Conservation (phyloP, 1,284 basidiomycete genomes). For the Sanghuangporus baumii region DNA sequence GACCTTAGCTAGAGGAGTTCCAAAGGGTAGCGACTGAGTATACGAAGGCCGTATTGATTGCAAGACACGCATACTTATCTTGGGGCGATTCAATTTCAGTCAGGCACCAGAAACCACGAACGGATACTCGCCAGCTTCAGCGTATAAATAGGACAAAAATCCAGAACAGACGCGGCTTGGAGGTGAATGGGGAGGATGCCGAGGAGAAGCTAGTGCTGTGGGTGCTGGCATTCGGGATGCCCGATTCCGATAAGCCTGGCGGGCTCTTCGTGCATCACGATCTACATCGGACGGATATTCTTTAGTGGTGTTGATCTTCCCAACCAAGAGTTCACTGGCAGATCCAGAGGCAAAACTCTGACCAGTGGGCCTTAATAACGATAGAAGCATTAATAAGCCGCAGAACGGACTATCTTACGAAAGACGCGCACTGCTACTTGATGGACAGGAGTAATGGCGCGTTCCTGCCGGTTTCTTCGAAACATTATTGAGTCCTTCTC, state of each 20-base stretch:
- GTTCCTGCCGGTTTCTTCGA: background rate
- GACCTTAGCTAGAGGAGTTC: background rate
- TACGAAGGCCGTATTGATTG: background rate
- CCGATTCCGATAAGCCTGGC: background rate
- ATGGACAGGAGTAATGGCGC: background rate
- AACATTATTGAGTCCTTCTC: background rate
- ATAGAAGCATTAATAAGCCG: background rate
- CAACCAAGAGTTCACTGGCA: background rate
- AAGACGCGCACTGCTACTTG: background rate
- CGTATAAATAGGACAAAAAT: background rate
- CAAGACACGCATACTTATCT: background rate
- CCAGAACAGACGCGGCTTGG: background rate
- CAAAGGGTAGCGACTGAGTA: background rate
- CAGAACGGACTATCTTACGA: background rate
- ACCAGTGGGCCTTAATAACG: background rate
- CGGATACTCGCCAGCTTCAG: background rate
- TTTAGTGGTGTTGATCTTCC: background rate
- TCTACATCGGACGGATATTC: background rate
- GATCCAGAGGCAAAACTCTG: slow-evolving; percentile 1
- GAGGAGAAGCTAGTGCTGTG: background rate
- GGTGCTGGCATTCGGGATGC: background rate
- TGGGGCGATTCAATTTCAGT: background rate
- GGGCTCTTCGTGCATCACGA: background rate
- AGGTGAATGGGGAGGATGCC: background rate
- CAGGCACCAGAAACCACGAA: background rate